phyloP scores from a whole-genome alignment of 345 rosid species.

The Erucastrum elatum region DNA sequence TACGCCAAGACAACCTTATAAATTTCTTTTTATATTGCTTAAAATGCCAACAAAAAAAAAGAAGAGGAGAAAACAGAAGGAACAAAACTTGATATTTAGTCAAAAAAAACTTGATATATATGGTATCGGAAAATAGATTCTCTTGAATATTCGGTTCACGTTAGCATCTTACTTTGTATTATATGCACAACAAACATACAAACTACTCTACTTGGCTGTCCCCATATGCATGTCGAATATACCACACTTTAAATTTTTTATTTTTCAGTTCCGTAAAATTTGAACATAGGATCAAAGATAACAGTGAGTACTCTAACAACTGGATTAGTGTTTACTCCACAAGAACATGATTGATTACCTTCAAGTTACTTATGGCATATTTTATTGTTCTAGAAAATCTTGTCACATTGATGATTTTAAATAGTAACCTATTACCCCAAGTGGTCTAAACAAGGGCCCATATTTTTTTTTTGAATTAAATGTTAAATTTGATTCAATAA shows the following conservation, averaged over 20 bases:
- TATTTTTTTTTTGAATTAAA: no score
- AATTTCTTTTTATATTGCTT: no score
- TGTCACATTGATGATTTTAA: neutral
- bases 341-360: neutral
- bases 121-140: conserved; percentile 30
- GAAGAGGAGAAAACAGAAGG: no score
- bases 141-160: conserved; percentile 31
- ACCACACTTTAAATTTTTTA: no score
- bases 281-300: neutral
- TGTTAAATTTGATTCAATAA: no score
- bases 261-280: no score
- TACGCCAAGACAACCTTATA: conserved; percentile 20
- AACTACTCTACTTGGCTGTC: conserved; percentile 9
- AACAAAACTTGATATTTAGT: neutral
- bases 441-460: neutral
- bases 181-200: neutral
- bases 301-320: neutral
- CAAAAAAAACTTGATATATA: no score
- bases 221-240: conserved; percentile 17
- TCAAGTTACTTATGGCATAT: neutral
- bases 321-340: neutral
- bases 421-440: neutral
- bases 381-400: neutral
- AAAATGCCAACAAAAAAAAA: neutral
- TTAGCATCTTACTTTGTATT: neutral